These are phyloP conservation scores for Arctostaphylos glauca DNA, from an alignment of 148 eudicot species.

Conservation along the genomic window DNA sequence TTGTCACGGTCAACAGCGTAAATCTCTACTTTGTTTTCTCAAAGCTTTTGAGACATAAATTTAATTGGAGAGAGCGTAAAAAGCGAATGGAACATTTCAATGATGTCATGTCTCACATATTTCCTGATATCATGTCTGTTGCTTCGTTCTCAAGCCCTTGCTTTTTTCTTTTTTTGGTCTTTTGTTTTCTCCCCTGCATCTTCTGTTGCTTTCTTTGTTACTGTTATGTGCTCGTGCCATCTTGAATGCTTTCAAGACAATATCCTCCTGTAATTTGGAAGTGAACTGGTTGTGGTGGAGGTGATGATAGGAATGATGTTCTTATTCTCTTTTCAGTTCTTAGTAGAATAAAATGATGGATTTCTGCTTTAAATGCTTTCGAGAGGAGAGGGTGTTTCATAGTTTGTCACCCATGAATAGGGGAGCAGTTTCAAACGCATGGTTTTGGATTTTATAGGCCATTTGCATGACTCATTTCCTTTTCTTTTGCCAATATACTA, in stretches of 20 bases:
- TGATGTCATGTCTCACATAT: neutral
- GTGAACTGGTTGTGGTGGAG: neutral
- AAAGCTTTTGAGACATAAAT: neutral
- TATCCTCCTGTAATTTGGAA: neutral
- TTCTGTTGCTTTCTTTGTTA: neutral
- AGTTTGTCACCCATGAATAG: no score
- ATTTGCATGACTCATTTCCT: neutral
- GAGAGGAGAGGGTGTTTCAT: neutral
- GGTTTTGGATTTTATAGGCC: neutral
- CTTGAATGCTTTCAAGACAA: neutral
- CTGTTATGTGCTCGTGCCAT: neutral
- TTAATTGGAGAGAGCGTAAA: neutral
- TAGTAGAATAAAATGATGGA: neutral
- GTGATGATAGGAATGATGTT: neutral
- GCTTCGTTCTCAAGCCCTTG: conserved; percentile 2
- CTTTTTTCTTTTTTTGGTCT: neutral
- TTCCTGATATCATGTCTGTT: neutral
- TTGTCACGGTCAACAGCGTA: neutral
- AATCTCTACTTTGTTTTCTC: neutral
- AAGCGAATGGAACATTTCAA: neutral
- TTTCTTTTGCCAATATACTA: neutral
- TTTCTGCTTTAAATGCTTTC: conserved; percentile 17
- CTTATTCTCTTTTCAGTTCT: neutral
- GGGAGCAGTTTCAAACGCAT: neutral
- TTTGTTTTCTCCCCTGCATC: no score